Evolutionary conservation across 1,139 yeast genomes (phyloP).

Genomic region (Debaryomyces sp.): DNA sequence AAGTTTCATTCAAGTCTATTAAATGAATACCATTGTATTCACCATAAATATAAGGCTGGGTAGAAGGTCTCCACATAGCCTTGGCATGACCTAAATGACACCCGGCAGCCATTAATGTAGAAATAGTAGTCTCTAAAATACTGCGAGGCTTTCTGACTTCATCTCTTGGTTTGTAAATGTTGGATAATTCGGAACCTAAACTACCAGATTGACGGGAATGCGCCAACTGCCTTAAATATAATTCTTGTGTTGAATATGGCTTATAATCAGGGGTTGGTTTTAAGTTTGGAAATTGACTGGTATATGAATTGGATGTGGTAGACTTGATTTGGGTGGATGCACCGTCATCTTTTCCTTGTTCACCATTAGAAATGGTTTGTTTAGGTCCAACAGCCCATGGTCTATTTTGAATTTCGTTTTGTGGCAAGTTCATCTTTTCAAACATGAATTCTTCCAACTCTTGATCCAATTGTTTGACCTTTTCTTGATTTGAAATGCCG

Average conservation of each 20-base stretch:
- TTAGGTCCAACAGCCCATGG: slow-evolving; percentile 35
- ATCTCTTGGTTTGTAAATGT: slow-evolving; percentile 70
- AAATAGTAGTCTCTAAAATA: slow-evolving; percentile 59
- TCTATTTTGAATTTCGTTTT: slow-evolving; percentile 29
- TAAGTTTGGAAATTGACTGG: slow-evolving; percentile 41
- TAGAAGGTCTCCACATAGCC: slow-evolving; percentile 77
- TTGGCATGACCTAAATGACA: slow-evolving; percentile 93
- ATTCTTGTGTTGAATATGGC: slow-evolving; percentile 71
- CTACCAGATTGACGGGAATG: slow-evolving; percentile 48
- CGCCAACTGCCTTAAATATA: slow-evolving; percentile 70
- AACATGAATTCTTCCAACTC: slow-evolving; percentile 45
- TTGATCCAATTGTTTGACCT: slow-evolving; percentile 45
- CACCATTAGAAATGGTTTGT: neutral
- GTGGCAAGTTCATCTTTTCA: slow-evolving; percentile 38
- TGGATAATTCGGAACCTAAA: slow-evolving; percentile 66
- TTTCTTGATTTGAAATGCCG: slow-evolving; percentile 28
- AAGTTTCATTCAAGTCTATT: slow-evolving; percentile 84
- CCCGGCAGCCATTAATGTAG: slow-evolving; percentile 84
- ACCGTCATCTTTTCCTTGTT: slow-evolving; percentile 12
- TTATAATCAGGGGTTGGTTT: slow-evolving; percentile 48
- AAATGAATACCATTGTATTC: slow-evolving; percentile 86
- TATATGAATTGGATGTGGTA: slow-evolving; percentile 34
- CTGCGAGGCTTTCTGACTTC: slow-evolving; percentile 63
- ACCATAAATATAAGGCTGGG: slow-evolving; percentile 87
- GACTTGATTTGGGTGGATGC: slow-evolving; percentile 26